A percentile compares a stretch with the other conserved stretches of the same genome.
Evolutionary conservation across 208 protist species (phyloP).

Genomic region (Acanthamoeba royreba): DNA sequence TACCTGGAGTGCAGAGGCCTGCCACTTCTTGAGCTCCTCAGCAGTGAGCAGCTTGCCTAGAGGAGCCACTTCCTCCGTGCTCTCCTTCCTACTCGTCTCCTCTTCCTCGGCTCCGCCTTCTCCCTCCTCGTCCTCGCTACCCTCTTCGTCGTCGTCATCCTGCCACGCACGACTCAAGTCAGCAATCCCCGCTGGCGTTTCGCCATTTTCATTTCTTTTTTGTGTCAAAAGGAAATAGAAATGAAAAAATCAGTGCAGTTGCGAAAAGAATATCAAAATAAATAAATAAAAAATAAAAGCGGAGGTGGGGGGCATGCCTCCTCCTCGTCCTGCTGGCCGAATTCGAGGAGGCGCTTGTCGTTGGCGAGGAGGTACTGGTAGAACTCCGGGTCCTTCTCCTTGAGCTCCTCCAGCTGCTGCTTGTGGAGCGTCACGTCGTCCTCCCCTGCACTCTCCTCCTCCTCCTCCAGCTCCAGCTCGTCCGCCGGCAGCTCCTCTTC

Average conservation of each 20-base stretch:
- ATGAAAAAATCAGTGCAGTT: too few species aligned
- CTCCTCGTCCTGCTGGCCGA: neutral
- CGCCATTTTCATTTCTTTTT: too few species aligned
- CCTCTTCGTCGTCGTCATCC: neutral
- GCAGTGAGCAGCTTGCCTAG: neutral
- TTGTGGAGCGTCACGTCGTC: constrained; percentile 4
- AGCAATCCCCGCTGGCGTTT: too few species aligned
- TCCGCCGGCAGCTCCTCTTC: neutral
- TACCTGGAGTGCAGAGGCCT: neutral
- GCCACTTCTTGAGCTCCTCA: neutral
- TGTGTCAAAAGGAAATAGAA: too few species aligned
- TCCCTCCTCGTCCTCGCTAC: neutral
- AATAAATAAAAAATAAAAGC: neutral
- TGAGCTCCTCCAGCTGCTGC: constrained; percentile 45
- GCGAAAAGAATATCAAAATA: neutral
- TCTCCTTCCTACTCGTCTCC: neutral
- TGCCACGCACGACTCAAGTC: too few species aligned
- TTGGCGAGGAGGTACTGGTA: constrained; percentile 16
- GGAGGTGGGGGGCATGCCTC: neutral
- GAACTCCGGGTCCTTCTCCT: constrained; percentile 50
- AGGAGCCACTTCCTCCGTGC: neutral
- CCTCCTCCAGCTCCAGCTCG: neutral
- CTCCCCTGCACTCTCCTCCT: neutral
- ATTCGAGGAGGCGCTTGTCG: constrained; percentile 16
- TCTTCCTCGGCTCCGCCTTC: constrained; percentile 1